Base-by-base conservation (phyloP, 2,329 filamentous ascomycete species). In the Dothideomycetes sp. region DNA sequence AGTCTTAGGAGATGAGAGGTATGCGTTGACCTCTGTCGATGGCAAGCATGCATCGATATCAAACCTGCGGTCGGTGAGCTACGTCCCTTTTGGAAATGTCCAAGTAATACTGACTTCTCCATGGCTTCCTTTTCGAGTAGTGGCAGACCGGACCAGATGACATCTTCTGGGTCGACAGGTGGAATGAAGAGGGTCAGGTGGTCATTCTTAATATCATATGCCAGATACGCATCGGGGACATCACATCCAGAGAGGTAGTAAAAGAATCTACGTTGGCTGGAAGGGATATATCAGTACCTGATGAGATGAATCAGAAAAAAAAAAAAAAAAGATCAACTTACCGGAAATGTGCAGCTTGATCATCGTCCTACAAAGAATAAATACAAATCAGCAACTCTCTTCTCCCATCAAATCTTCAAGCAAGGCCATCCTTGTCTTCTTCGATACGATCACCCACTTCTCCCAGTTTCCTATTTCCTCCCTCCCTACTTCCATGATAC, bases 81-180 rank as follows among this genome's bases (percentile, higher is more conserved):
- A n/a, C n/a, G n/a, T n/a, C n/a, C n/a, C n/a, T n/a, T n/a, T n/a
- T n/a, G n/a, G n/a, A n/a, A 47, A 93, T 76, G 50, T 94, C 85
- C 64, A 84, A 95, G n/a, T n/a, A 11, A 8, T n/a, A 9, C 37
- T 20, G 20, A 40, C 48, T 75, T 73, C 33, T 74, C 64, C 46
- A 82, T 65, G 5, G 89, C 89, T 55, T 95, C 82, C 29, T 82
- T 73, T 23, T 73, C 65, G 24, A 79, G 84, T 46, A 93, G 68
- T 0, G 89, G 91, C 12, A 96, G 73, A 10, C 91, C 91, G 19
- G 82, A 84, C 89, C 89, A 98, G 56, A 96, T 85, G 44, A 96
- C 87, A 41, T 79, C 80, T 30, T 91, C 84, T n/a, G 85, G 76
- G 52, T 94, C 80, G 53, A 88, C 75, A 12, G 87, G 84, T 2